These are phyloP conservation scores for Citrus sp. DNA, from an alignment of 345 rosid species.

Conservation along the genomic window DNA sequence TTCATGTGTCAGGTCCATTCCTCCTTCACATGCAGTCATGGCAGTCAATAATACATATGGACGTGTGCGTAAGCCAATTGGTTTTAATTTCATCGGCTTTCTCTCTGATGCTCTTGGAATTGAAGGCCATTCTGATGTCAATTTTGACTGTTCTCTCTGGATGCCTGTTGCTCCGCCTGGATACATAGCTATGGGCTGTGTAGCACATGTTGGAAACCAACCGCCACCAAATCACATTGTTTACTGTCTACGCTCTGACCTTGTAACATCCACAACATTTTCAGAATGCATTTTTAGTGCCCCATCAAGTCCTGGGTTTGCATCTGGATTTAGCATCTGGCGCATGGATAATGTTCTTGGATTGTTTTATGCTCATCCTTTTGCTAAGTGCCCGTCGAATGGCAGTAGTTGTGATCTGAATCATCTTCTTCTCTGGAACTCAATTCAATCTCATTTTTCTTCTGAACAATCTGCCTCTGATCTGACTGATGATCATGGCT, in stretches of 20 bases:
- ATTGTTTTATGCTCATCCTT: conserved; percentile 82
- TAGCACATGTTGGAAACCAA: conserved; percentile 72
- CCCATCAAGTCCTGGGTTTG: conserved; percentile 41
- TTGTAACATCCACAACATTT: conserved; percentile 77
- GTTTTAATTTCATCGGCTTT: conserved; percentile 66
- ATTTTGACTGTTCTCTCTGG: conserved; percentile 84
- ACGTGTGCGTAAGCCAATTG: conserved; percentile 84
- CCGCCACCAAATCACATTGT: conserved; percentile 85
- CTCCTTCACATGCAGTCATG: conserved; percentile 94
- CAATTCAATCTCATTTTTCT: conserved; percentile 41
- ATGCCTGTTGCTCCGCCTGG: conserved; percentile 94
- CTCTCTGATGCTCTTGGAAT: conserved; percentile 59
- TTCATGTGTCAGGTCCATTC: conserved; percentile 70
- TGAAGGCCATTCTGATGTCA: conserved; percentile 35
- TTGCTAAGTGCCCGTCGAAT: conserved; percentile 56
- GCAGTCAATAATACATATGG: conserved; percentile 94
- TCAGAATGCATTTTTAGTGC: conserved; percentile 74
- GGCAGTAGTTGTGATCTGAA: conserved; percentile 56
- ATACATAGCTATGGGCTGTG: conserved; percentile 84
- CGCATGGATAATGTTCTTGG: conserved; percentile 88
- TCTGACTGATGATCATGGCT: conserved; percentile 28
- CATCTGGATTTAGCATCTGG: conserved; percentile 94
- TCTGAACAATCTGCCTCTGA: conserved; percentile 38
- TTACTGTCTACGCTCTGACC: conserved; percentile 90
- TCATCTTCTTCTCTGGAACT: conserved; percentile 78